Evolutionary conservation across 2,329 filamentous ascomycete species (phyloP).

Genomic region (Fusarium cyanostomum): DNA sequence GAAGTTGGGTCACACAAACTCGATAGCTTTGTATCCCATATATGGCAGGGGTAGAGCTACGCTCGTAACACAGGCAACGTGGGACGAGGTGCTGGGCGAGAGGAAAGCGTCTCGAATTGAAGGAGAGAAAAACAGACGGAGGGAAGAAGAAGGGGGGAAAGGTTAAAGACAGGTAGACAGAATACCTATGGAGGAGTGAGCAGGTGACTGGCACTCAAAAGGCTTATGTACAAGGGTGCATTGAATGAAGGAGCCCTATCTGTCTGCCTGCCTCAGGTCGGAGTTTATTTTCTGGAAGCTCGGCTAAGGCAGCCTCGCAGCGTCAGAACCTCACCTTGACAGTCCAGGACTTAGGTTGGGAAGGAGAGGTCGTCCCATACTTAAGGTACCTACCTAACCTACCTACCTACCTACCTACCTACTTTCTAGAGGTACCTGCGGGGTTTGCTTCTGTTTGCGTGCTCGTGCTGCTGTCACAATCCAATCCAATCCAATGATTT

Average conservation of each 20-base stretch:
- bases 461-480: background rate
- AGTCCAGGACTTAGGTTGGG: background rate
- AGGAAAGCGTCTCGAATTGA: background rate
- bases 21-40: background rate
- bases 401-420: no score
- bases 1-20: conserved; percentile 3
- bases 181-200: background rate
- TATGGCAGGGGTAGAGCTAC: background rate
- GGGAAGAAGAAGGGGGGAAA: background rate
- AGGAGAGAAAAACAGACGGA: background rate
- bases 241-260: background rate
- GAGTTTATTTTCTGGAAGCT: background rate
- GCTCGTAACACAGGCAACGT: background rate
- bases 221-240: conserved; percentile 3
- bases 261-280: background rate
- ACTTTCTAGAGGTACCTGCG: background rate
- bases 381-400: no score
- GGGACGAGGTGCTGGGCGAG: background rate
- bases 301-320: background rate
- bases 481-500: background rate
- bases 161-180: background rate
- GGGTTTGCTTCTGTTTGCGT: background rate
- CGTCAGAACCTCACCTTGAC: background rate
- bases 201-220: conserved; percentile 6
- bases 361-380: no score